Percentiles rank a stretch among this genome's conserved stretches.
phyloP scores from a whole-genome alignment of 225 moss, liverwort and hornwort species.

The Straminergon stramineum region DNA sequence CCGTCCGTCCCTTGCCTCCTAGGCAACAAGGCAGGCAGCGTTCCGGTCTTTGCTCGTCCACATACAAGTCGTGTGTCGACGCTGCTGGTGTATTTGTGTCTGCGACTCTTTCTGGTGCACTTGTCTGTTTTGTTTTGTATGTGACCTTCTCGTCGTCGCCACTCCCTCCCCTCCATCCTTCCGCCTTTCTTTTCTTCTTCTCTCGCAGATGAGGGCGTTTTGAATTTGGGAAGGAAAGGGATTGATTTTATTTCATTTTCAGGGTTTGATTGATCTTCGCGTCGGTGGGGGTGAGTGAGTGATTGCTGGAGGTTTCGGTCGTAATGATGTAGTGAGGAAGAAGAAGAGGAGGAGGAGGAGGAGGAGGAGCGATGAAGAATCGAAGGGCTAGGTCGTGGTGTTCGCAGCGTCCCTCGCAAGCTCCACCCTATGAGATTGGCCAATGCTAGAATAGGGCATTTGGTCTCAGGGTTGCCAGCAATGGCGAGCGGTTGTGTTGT shows the following conservation, averaged over 20 bases:
- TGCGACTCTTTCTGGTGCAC: constrained; percentile 2
- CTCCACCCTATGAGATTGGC: background rate
- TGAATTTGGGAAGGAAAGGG: background rate
- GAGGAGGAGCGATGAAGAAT: constrained; percentile 7
- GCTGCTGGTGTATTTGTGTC: background rate
- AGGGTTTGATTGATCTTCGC: constrained; percentile 6
- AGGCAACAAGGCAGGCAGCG: background rate
- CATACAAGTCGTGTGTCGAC: constrained; percentile 6
- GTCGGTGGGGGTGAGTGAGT: background rate
- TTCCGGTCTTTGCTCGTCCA: constrained; percentile 13
- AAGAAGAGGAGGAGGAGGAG: background rate
- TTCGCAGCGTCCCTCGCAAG: background rate
- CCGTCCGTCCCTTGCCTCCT: background rate
- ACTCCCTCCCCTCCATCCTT: background rate
- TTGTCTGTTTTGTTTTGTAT: background rate
- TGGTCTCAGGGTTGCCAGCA: background rate
- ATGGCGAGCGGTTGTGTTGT: background rate
- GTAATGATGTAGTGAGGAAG: background rate
- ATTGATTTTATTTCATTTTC: background rate
- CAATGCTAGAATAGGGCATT: constrained; percentile 12
- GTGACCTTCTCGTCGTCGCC: background rate
- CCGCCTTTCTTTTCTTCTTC: background rate
- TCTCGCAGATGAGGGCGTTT: background rate
- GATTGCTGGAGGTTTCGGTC: background rate
- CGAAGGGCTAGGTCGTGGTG: background rate